phyloP scores from a whole-genome alignment of 345 rosid genomes.

The Draba incana region DNA sequence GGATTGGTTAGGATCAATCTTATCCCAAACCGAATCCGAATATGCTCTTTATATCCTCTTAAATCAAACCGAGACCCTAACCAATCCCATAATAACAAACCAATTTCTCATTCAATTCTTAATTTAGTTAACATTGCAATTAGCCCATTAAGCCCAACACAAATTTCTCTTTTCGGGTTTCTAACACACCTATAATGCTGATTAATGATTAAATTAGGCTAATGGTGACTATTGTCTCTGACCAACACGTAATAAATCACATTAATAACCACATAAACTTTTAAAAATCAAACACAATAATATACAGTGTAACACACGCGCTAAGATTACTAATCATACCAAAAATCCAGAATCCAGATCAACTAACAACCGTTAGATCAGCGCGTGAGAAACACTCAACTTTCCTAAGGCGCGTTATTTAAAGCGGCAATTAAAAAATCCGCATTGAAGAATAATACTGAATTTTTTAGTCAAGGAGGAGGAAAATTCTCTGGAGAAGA shows the following conservation, averaged over 20 bases:
- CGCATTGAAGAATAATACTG: background rate
- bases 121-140: too few relatives aligned
- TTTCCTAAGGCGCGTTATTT: background rate
- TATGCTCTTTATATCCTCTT: too few relatives aligned
- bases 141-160: background rate
- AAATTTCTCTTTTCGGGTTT: background rate
- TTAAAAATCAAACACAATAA: background rate
- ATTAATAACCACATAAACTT: background rate
- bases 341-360: background rate
- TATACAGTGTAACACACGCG: conserved; percentile 15
- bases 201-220: background rate
- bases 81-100: too few relatives aligned
- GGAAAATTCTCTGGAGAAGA: conserved; percentile 22
- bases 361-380: conserved; percentile 1
- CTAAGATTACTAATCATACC: background rate
- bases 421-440: conserved; percentile 7
- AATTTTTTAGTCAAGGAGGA: conserved; percentile 9
- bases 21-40: too few relatives aligned
- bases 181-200: too few relatives aligned
- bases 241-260: conserved; percentile 32
- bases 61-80: too few relatives aligned
- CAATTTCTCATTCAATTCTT: too few relatives aligned
- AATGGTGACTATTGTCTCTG: conserved; percentile 38
- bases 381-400: background rate
- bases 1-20: too few relatives aligned